Percentiles rank a stretch among this genome's conserved stretches.
Evolutionary conservation across 441 rosid genomes (phyloP).

Genomic region (Pelargonium cotyledonis): DNA sequence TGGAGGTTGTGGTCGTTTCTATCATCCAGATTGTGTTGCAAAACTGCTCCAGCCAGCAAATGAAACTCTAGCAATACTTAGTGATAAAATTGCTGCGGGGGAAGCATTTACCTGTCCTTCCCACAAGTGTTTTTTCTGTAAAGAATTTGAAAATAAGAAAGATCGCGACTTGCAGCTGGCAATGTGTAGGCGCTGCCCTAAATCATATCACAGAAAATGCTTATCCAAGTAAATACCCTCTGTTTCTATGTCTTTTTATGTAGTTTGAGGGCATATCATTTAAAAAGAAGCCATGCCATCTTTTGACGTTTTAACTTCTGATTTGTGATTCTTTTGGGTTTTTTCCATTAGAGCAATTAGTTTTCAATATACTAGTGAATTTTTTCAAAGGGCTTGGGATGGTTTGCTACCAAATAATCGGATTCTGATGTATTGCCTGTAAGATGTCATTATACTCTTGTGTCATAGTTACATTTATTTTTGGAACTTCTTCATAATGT

Average conservation of each 20-base stretch:
- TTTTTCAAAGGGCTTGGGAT: conserved; percentile 75
- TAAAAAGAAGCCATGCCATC: background rate
- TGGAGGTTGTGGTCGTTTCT: conserved; percentile 84
- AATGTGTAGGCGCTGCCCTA: conserved; percentile 92
- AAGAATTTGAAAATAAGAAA: conserved; percentile 60
- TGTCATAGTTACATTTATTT: conserved; percentile 13
- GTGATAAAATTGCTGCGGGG: conserved; percentile 49
- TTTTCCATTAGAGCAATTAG: conserved; percentile 36
- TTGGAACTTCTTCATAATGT: conserved; percentile 9
- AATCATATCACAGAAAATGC: conserved; percentile 85
- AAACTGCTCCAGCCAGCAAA: conserved; percentile 44
- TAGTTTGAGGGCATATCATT: background rate
- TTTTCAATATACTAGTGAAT: conserved; percentile 41
- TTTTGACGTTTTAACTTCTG: conserved; percentile 9
- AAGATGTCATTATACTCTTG: conserved; percentile 22
- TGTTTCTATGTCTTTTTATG: background rate
- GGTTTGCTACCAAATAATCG: conserved; percentile 54
- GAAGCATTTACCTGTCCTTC: conserved; percentile 69
- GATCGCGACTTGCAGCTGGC: conserved; percentile 64
- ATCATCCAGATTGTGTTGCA: conserved; percentile 80
- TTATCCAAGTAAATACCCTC: conserved; percentile 57
- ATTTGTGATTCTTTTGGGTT: conserved; percentile 7
- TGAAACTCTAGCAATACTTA: conserved; percentile 48
- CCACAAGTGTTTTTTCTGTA: conserved; percentile 77
- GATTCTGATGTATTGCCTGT: conserved; percentile 82